phyloP scores from a whole-genome alignment of 2,329 filamentous ascomycete species.

The Ceratocystis eucalypticola region DNA sequence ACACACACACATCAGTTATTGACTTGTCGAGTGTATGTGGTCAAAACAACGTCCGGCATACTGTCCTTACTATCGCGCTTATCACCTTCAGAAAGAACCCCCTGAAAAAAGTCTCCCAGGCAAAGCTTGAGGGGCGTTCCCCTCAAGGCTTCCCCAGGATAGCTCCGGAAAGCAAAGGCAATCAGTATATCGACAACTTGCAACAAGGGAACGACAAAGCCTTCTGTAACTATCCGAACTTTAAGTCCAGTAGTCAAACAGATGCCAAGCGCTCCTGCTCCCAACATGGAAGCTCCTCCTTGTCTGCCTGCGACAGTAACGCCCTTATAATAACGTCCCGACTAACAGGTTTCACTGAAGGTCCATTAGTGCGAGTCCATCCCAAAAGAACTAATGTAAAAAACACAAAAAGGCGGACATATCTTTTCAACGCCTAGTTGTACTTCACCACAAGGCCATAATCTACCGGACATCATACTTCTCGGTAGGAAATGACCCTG shows the following conservation, averaged over 20 bases:
- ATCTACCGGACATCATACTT: background rate
- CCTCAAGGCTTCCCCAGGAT: background rate
- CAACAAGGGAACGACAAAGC: background rate
- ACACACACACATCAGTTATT: background rate
- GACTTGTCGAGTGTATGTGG: background rate
- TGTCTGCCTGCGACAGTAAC: background rate
- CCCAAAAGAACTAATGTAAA: background rate
- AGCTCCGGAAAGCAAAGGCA: constrained; percentile 2
- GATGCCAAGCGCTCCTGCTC: background rate
- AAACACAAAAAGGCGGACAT: background rate
- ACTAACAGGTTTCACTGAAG: background rate
- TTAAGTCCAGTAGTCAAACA: background rate
- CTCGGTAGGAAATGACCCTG: background rate
- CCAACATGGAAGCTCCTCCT: background rate
- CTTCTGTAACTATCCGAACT: background rate
- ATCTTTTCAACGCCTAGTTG: background rate
- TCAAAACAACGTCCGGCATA: constrained; percentile 24
- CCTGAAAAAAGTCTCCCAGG: constrained; percentile 16
- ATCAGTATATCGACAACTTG: constrained; percentile 7
- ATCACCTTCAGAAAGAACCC: constrained; percentile 43
- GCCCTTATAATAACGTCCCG: too few relatives aligned
- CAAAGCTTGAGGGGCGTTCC: background rate
- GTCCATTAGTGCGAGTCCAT: background rate
- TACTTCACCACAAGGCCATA: background rate
- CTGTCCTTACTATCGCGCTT: constrained; percentile 44